Evolutionary conservation across 768 basidiomycete genomes (phyloP).

Genomic region (Boletus rubropictus): DNA sequence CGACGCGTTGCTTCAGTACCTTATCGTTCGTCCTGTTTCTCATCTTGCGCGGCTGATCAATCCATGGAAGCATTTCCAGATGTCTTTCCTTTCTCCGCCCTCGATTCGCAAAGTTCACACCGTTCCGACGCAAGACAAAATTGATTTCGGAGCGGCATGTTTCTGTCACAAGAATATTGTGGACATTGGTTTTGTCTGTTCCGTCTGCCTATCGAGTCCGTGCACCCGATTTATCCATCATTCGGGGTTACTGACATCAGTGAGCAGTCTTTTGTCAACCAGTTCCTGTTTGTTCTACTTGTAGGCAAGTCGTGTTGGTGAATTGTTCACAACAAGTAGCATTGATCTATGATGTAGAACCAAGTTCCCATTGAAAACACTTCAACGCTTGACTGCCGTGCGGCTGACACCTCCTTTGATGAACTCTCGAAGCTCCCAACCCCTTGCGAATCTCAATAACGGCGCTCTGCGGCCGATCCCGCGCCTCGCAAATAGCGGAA

Average conservation of each 20-base stretch:
- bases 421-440: constrained; percentile 29
- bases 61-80: constrained; percentile 41
- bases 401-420: constrained; percentile 36
- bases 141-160: constrained; percentile 96
- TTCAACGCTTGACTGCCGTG: constrained; percentile 71
- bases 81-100: constrained; percentile 72
- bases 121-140: constrained; percentile 88
- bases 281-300: constrained; percentile 89
- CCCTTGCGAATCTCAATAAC: constrained; percentile 31
- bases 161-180: constrained; percentile 98
- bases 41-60: constrained; percentile 3
- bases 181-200: constrained; percentile 96
- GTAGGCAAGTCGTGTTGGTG: constrained; percentile 55
- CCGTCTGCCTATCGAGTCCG: constrained; percentile 95
- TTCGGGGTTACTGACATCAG: constrained; percentile 7
- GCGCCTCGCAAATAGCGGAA: constrained; percentile 17
- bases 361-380: constrained; percentile 90
- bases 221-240: constrained; percentile 6
- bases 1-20: constrained; percentile 86
- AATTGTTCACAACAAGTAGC: background rate
- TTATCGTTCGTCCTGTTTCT: constrained; percentile 49
- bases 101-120: constrained; percentile 71
- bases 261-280: constrained; percentile 86
- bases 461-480: constrained; percentile 19
- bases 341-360: constrained; percentile 46